Evolutionary conservation across 2,329 filamentous ascomycete genomes (phyloP).

Genomic region (Neonectria sp.): DNA sequence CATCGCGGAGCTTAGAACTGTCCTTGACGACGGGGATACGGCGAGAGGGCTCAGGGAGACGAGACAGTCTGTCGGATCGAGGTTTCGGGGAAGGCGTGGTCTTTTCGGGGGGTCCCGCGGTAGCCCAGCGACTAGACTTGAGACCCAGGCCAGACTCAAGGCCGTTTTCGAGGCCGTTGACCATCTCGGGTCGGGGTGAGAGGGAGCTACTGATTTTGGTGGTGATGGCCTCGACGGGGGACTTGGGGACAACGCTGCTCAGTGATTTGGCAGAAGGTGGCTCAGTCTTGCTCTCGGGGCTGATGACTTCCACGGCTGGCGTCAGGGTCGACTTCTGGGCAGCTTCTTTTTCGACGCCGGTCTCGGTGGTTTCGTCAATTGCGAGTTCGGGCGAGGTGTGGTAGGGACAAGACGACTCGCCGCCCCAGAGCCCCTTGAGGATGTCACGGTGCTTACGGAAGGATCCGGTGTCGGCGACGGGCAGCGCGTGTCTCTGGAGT

Average conservation of each 20-base stretch:
- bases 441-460: neutral
- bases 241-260: neutral
- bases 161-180: neutral
- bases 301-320: neutral
- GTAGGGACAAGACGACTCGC: conserved; percentile 25
- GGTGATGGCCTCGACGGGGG: neutral
- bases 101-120: neutral
- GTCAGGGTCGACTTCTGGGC: neutral
- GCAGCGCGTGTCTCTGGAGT: conserved; percentile 21
- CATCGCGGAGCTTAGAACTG: conserved; percentile 13
- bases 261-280: neutral
- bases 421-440: conserved; percentile 29
- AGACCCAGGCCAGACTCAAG: neutral
- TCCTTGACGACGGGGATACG: neutral
- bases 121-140: conserved; percentile 4
- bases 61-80: neutral
- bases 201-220: neutral
- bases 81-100: neutral
- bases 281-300: neutral
- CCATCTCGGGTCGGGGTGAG: neutral
- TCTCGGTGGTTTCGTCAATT: neutral
- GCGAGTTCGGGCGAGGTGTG: neutral
- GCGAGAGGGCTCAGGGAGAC: neutral
- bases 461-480: neutral
- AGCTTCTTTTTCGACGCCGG: neutral